These are phyloP conservation scores for Barnettozyma pratensis DNA, from an alignment of 805 yeast genomes.

Conservation along the genomic window DNA sequence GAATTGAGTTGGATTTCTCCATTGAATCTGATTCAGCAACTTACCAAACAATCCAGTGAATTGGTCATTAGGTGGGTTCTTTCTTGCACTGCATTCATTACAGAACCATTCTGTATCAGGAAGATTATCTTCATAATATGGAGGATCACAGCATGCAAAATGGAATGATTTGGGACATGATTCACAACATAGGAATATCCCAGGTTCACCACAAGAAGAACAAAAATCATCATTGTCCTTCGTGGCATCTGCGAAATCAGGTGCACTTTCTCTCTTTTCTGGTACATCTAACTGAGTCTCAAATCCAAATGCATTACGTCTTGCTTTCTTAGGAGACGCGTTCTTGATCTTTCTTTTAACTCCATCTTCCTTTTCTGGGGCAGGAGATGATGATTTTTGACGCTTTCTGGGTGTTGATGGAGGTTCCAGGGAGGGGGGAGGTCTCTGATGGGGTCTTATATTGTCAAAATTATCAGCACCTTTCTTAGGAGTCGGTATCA, in stretches of 20 bases:
- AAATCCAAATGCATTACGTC: constrained; percentile 42
- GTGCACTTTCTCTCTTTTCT: constrained; percentile 26
- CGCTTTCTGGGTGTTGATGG: constrained; percentile 10
- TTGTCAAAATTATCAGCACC: constrained; percentile 8
- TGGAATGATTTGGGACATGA: constrained; percentile 90
- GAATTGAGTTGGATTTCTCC: constrained; percentile 61
- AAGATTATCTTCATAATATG: constrained; percentile 61
- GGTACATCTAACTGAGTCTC: constrained; percentile 21
- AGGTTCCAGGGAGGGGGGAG: background rate
- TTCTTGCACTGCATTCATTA: constrained; percentile 57
- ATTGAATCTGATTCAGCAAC: constrained; percentile 52
- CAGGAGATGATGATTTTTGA: background rate
- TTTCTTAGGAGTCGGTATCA: constrained; percentile 4
- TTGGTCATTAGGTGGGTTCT: constrained; percentile 30
- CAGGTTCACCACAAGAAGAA: constrained; percentile 84
- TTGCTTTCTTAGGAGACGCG: constrained; percentile 25
- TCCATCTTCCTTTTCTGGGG: constrained; percentile 2
- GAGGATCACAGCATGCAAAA: constrained; percentile 88
- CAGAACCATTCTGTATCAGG: constrained; percentile 94
- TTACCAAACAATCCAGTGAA: constrained; percentile 43
- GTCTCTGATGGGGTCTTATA: too few relatives aligned
- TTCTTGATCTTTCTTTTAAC: constrained; percentile 22
- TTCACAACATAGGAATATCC: constrained; percentile 90
- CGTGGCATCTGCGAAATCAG: constrained; percentile 28
- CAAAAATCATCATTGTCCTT: constrained; percentile 81